Conservation (phyloP, 768 basidiomycete species). For the Scleroderma bovista region DNA sequence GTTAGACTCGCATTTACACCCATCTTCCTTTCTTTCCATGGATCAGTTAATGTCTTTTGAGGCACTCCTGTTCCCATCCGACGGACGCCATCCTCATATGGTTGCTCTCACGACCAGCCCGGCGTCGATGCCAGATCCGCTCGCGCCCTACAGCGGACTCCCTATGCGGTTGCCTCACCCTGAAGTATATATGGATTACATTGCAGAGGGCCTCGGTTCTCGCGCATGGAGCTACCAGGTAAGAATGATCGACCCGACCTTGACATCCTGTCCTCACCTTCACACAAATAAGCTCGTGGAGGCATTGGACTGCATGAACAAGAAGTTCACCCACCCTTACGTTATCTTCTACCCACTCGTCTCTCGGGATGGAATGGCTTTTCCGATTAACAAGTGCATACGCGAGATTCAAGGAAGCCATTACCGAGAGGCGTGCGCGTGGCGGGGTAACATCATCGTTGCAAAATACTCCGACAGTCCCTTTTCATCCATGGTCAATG, state of each 20-base stretch:
- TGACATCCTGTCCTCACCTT: slow-evolving; percentile 14
- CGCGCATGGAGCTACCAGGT: slow-evolving; percentile 75
- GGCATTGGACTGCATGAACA: slow-evolving; percentile 74
- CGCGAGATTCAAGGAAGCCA: slow-evolving; percentile 64
- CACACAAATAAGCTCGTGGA: slow-evolving; percentile 53
- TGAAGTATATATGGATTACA: slow-evolving; percentile 81
- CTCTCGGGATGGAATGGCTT: slow-evolving; percentile 76
- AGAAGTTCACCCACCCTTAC: slow-evolving; percentile 73
- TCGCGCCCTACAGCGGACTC: slow-evolving; percentile 39
- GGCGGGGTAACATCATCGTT: slow-evolving; percentile 76
- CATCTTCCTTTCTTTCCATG: slow-evolving; percentile 36
- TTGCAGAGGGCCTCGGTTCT: slow-evolving; percentile 65
- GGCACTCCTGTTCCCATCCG: slow-evolving; percentile 73
- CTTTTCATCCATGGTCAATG: slow-evolving; percentile 55
- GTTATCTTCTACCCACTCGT: slow-evolving; percentile 74
- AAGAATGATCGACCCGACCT: slow-evolving; percentile 18
- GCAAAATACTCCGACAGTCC: slow-evolving; percentile 56
- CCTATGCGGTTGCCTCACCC: slow-evolving; percentile 72
- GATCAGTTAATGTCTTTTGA: slow-evolving; percentile 60
- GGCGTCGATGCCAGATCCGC: slow-evolving; percentile 37
- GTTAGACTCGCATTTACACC: slow-evolving; percentile 8
- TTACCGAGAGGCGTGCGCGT: slow-evolving; percentile 60
- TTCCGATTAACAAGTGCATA: slow-evolving; percentile 73
- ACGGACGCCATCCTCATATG: slow-evolving; percentile 68
- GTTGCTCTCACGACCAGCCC: slow-evolving; percentile 74